phyloP scores from a whole-genome alignment of 305 asterid species.

The Solanum chacoense region DNA sequence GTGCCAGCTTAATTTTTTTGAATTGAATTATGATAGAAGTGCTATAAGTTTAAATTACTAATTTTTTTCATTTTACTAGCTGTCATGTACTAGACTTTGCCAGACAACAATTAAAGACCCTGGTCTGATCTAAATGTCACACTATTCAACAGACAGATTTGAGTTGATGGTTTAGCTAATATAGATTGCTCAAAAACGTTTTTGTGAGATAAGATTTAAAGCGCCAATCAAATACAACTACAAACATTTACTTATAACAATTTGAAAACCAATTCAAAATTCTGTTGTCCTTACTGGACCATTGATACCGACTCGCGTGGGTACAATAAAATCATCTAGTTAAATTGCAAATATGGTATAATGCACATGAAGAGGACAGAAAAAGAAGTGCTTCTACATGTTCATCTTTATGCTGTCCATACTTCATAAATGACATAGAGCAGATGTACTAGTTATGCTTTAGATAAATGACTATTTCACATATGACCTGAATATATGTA shows the following conservation, averaged over 20 bases:
- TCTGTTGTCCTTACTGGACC: not conserved
- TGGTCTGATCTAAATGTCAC: not conserved
- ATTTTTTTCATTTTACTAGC: not conserved
- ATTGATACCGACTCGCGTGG: not conserved
- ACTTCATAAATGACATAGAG: not conserved
- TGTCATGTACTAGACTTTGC: not conserved
- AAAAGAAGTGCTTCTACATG: not conserved
- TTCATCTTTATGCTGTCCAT: not conserved
- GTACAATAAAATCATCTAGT: not conserved
- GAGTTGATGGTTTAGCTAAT: not conserved
- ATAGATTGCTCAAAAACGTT: not conserved
- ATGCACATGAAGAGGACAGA: not conserved
- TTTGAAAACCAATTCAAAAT: not conserved
- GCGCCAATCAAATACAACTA: not conserved
- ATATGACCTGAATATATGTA: not conserved
- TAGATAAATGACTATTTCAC: not conserved
- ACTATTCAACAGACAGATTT: not conserved
- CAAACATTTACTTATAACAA: not conserved
- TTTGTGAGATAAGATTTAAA: not conserved
- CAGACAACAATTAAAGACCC: constrained; percentile 1
- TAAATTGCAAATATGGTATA: not conserved
- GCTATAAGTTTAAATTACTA: not conserved
- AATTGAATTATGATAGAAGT: not conserved
- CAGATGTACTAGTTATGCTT: not conserved
- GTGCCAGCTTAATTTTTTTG: not conserved